A percentile compares a stretch with the other conserved stretches of the same genome.
Conservation (phyloP, 1,284 basidiomycete species). For the Pterulicium gracile region DNA sequence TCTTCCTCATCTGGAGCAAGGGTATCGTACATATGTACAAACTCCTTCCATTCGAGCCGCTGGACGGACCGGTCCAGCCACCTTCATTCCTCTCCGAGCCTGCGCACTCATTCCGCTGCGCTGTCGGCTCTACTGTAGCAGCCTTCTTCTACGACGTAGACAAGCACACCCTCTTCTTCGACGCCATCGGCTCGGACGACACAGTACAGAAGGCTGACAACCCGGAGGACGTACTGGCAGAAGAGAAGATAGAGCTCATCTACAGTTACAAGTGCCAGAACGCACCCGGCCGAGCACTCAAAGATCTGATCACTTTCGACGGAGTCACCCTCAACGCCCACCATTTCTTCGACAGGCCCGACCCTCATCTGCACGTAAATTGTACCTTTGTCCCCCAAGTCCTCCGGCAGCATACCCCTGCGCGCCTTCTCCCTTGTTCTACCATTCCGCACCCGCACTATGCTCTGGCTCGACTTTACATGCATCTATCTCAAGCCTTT, state of each 20-base stretch:
- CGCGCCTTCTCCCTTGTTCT: neutral
- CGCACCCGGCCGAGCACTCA: neutral
- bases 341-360: too few relatives aligned
- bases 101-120: neutral
- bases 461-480: neutral
- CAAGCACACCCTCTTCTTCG: neutral
- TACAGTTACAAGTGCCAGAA: neutral
- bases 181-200: neutral
- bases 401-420: too few relatives aligned
- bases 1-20: neutral
- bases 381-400: too few relatives aligned
- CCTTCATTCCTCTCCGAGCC: neutral
- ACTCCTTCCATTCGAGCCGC: neutral
- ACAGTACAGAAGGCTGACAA: too few relatives aligned
- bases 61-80: neutral
- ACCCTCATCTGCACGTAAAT: too few relatives aligned
- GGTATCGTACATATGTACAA: neutral
- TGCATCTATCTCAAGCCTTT: neutral
- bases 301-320: neutral
- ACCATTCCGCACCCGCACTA: neutral
- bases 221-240: too few relatives aligned
- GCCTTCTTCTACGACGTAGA: neutral
- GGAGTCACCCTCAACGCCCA: too few relatives aligned
- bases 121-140: neutral
- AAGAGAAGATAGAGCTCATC: neutral